Conservation (phyloP, 1,284 basidiomycete genomes). For the Anthracocystis panici-leucophaei region DNA sequence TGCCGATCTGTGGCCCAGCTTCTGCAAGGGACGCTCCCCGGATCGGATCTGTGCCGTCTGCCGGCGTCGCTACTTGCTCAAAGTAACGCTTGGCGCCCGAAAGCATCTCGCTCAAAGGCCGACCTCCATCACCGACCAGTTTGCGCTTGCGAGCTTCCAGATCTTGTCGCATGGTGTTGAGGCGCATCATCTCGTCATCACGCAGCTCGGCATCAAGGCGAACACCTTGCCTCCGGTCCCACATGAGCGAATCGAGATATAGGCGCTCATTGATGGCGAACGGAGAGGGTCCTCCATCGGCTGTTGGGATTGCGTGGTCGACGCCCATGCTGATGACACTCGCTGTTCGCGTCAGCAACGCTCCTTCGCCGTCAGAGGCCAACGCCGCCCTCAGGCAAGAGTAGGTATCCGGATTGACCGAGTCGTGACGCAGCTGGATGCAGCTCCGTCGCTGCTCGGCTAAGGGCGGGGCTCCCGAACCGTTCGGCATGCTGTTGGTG, state of each 20-base stretch:
- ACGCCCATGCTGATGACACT: conserved; percentile 35
- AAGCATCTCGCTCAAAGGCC: conserved; percentile 24
- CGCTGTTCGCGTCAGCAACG: conserved; percentile 36
- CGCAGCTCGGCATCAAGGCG: conserved; percentile 39
- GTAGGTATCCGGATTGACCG: conserved; percentile 42
- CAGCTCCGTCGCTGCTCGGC: conserved; percentile 25
- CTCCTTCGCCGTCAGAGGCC: conserved; percentile 44
- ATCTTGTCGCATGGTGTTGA: conserved; percentile 24
- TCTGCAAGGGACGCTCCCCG: conserved; percentile 27
- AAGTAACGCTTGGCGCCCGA: conserved; percentile 39
- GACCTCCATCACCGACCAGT: conserved; percentile 24
- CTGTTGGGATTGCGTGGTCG: conserved; percentile 23
- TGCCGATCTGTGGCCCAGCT: conserved; percentile 32
- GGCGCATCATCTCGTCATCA: conserved; percentile 27
- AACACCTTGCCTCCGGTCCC: conserved; percentile 41
- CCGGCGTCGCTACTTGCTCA: conserved; percentile 22
- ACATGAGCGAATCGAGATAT: conserved; percentile 52
- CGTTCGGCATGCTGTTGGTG: background rate
- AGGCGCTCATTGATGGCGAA: conserved; percentile 40
- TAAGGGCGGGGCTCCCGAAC: conserved; percentile 7
- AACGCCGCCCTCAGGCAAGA: conserved; percentile 45
- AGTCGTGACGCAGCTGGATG: conserved; percentile 41
- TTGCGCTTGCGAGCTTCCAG: conserved; percentile 39
- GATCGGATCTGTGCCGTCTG: conserved; percentile 17
- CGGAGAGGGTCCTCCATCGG: conserved; percentile 15